phyloP scores from a whole-genome alignment of 2,329 filamentous ascomycete genomes.

The Fusarium sp. region DNA sequence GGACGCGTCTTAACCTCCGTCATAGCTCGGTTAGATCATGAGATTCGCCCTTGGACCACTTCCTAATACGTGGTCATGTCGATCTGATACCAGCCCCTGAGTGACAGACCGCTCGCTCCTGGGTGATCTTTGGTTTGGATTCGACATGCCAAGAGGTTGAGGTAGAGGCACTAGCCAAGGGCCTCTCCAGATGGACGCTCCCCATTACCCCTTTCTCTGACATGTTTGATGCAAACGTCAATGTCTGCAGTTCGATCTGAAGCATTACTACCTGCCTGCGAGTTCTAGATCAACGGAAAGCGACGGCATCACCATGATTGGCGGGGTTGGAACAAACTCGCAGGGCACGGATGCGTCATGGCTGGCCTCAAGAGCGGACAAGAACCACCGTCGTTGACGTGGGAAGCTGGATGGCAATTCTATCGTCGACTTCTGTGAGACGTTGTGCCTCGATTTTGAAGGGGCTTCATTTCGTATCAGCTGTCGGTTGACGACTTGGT shows the following conservation, averaged over 20 bases:
- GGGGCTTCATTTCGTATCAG: constrained; percentile 13
- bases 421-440: constrained; percentile 8
- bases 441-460: constrained; percentile 6
- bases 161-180: neutral
- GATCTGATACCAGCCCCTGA: neutral
- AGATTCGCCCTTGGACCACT: neutral
- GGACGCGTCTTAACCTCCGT: neutral
- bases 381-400: neutral
- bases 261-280: neutral
- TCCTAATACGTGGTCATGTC: neutral
- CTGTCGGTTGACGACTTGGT: neutral
- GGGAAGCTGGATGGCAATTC: constrained; percentile 9
- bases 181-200: neutral
- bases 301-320: constrained; percentile 22
- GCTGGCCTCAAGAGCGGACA: neutral
- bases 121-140: neutral
- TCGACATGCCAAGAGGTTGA: neutral
- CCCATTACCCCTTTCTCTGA: neutral
- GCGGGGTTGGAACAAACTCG: constrained; percentile 10
- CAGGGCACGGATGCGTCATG: constrained; percentile 15
- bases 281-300: constrained; percentile 1
- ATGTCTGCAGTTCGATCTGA: neutral
- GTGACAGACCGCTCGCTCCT: neutral
- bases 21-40: neutral
- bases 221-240: neutral